Conservation (phyloP, 1,139 yeast genomes). For the Ashbya aceris region DNA sequence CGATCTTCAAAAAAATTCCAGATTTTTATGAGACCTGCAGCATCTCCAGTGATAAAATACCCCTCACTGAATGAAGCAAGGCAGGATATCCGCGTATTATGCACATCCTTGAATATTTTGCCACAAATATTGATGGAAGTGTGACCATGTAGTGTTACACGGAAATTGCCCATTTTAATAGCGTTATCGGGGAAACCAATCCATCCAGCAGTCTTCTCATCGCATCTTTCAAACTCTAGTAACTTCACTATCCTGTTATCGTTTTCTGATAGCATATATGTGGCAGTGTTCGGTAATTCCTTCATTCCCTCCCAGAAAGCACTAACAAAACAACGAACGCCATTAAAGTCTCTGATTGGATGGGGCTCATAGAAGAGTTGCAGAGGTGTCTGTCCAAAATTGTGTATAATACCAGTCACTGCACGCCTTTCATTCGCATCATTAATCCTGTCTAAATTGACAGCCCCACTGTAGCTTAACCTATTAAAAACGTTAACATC, state of each 20-base stretch:
- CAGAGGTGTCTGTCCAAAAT: constrained; percentile 82
- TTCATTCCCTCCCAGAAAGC: constrained; percentile 7
- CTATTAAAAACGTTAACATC: constrained; percentile 71
- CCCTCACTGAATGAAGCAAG: constrained; percentile 19
- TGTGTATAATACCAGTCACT: constrained; percentile 72
- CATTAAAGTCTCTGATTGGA: constrained; percentile 35
- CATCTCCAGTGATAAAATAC: constrained; percentile 43
- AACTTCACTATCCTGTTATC: not conserved
- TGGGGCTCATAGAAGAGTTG: constrained; percentile 62
- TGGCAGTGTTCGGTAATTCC: not conserved
- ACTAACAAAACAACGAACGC: constrained; percentile 3
- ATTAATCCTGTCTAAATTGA: constrained; percentile 59
- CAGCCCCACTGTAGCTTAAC: constrained; percentile 74
- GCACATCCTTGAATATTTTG: constrained; percentile 18
- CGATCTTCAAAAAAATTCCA: constrained; percentile 36
- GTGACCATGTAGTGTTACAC: constrained; percentile 11
- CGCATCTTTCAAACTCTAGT: not conserved
- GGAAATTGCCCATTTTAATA: not conserved
- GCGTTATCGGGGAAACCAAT: not conserved
- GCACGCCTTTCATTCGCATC: constrained; percentile 70
- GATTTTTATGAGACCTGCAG: constrained; percentile 46
- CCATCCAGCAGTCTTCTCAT: not conserved
- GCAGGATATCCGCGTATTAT: constrained; percentile 20
- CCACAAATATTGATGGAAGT: constrained; percentile 23
- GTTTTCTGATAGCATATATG: not conserved